Percentiles rank a stretch among this genome's conserved stretches.
Conservation (phyloP, 2,329 filamentous ascomycete species). For the Colletotrichum phormii region DNA sequence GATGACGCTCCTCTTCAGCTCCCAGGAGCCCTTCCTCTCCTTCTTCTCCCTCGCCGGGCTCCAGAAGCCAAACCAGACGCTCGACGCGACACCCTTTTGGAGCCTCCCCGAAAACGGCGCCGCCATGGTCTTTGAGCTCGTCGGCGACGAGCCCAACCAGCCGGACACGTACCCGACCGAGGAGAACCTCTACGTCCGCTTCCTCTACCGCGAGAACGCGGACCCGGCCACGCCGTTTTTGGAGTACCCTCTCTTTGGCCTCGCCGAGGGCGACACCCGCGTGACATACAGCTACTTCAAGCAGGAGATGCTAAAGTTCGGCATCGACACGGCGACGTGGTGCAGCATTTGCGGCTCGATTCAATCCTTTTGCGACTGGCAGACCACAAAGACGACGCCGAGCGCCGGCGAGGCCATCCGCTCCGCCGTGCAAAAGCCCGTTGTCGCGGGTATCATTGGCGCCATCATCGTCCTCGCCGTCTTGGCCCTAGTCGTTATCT, state of each 20-base stretch:
- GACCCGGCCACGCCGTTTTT: slow-evolving; percentile 48
- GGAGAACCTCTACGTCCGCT: slow-evolving; percentile 63
- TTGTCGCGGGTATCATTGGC: slow-evolving; percentile 60
- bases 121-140: slow-evolving; percentile 79
- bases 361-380: slow-evolving; percentile 51
- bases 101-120: slow-evolving; percentile 75
- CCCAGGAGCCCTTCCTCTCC: slow-evolving; percentile 64
- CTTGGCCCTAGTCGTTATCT: slow-evolving; percentile 47
- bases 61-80: slow-evolving; percentile 62
- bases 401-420: background rate
- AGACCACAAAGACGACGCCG: background rate
- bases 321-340: slow-evolving; percentile 52
- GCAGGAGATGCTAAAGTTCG: slow-evolving; percentile 49
- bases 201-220: slow-evolving; percentile 65
- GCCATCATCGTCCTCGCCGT: slow-evolving; percentile 53
- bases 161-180: slow-evolving; percentile 43
- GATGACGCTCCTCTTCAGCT: slow-evolving; percentile 65
- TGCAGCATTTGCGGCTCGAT: slow-evolving; percentile 54
- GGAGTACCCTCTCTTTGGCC: slow-evolving; percentile 55
- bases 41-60: slow-evolving; percentile 65
- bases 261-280: slow-evolving; percentile 44
- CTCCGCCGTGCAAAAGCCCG: slow-evolving; percentile 43
- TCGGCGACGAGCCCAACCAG: slow-evolving; percentile 44
- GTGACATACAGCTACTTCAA: slow-evolving; percentile 55
- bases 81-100: slow-evolving; percentile 48